These are phyloP conservation scores for Malus fusca DNA, from an alignment of 306 rosid species.

Conservation along the genomic window DNA sequence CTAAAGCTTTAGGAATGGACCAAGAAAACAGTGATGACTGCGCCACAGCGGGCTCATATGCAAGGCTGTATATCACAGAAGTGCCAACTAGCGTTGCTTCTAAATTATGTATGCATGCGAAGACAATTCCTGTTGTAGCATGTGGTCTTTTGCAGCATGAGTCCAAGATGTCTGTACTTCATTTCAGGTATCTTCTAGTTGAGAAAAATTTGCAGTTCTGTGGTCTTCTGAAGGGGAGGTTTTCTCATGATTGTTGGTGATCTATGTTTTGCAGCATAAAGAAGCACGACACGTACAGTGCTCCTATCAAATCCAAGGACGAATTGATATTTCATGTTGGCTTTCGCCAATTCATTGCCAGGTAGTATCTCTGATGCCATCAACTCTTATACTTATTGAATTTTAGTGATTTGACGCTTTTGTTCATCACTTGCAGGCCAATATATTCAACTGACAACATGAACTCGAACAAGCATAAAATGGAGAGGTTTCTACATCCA, in stretches of 20 bases:
- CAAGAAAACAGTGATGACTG: constrained; percentile 53
- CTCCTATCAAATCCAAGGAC: constrained; percentile 83
- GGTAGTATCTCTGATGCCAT: constrained; percentile 31
- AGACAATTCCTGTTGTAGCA: constrained; percentile 48
- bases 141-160: constrained; percentile 94
- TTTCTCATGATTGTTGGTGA: neutral
- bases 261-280: constrained; percentile 58
- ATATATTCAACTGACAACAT: constrained; percentile 71
- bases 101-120: constrained; percentile 38
- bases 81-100: constrained; percentile 57
- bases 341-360: constrained; percentile 89
- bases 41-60: constrained; percentile 51
- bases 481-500: constrained; percentile 97
- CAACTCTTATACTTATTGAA: neutral
- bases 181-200: constrained; percentile 59
- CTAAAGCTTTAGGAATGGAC: constrained; percentile 64
- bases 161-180: constrained; percentile 91
- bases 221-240: neutral
- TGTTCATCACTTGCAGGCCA: constrained; percentile 49
- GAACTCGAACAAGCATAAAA: constrained; percentile 82
- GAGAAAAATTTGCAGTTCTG: constrained; percentile 4
- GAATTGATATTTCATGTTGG: constrained; percentile 87
- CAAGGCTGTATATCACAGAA: constrained; percentile 65
- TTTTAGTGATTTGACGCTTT: neutral
- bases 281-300: constrained; percentile 61